Evolutionary conservation across 192 early-diverging fungal species (phyloP).

Genomic region (Neocallimastix lanati): DNA sequence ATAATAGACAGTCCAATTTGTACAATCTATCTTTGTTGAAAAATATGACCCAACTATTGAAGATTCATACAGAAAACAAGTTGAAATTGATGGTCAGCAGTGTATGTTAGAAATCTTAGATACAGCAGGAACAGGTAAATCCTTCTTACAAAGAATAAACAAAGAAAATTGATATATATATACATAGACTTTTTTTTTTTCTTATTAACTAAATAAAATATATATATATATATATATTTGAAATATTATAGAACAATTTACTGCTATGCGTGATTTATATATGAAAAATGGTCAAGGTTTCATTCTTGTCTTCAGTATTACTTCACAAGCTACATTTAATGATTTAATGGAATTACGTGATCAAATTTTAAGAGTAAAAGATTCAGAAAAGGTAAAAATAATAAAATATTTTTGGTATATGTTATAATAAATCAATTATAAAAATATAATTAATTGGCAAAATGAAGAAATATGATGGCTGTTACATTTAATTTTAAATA

Average conservation of each 20-base stretch:
- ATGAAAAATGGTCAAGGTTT: constrained; percentile 55
- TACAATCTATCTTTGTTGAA: constrained; percentile 56
- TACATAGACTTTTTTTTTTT: no score
- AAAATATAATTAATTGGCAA: no score
- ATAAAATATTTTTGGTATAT: no score
- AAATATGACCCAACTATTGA: constrained; percentile 98
- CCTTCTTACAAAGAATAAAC: no score
- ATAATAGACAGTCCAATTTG: constrained; percentile 37
- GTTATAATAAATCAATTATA: no score
- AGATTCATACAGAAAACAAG: constrained; percentile 93
- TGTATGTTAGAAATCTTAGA: constrained; percentile 95
- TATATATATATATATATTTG: no score
- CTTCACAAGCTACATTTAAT: constrained; percentile 43
- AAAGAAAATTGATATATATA: no score
- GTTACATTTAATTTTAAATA: no score
- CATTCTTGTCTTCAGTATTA: constrained; percentile 41
- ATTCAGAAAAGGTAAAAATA: constrained; percentile 41
- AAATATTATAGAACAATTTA: constrained; percentile 32
- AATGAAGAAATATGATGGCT: no score
- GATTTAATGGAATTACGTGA: constrained; percentile 39
- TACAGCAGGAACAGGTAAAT: constrained; percentile 80
- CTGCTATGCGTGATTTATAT: constrained; percentile 48
- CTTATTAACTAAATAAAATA: no score
- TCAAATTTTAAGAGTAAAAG: constrained; percentile 40
- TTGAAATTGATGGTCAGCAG: constrained; percentile 89